Evolutionary conservation across 805 yeast species (phyloP), one percentile per base, ranked within the genome.

Genomic region (Candida taoyuanica): DNA sequence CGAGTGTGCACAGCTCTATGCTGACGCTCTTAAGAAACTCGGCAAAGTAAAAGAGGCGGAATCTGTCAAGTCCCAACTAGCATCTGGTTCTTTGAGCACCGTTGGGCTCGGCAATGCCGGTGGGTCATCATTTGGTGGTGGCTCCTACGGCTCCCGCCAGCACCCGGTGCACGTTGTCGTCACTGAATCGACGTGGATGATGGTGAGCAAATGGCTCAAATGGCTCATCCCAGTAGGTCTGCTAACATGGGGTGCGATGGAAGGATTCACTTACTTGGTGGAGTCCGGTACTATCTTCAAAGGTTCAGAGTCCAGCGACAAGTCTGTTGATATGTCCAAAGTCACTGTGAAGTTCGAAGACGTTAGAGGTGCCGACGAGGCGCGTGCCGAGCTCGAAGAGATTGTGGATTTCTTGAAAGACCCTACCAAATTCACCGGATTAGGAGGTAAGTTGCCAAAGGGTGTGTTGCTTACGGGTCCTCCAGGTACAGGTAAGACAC

Each of bases 401-500:
- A 85, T 94, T 53, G 99, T 93, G n/a, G 97, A 91, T 43, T 93
- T 93, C 56, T 74, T 93, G 56, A 88, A 88, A 58, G 98, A 93
- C 60, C 98, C 99, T 16, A 78, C 96, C 15, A 85, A 86, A 61
- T 93, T 88, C 66, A 94, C 97, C 35, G 95, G 95, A 1, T 73
- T 93, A 34, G 99, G 99, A 49, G 99, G 98, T 36, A 89, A 89
- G 62, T 71, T 93, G 53, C 98, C 98, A 42, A 93, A 91, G 61
- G 99, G 99, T 70, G 95, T 93, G 6, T 68, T 93, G 42, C 70
- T 91, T 48, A 93, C 98, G 11, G 98, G 98, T 32, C 98, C 98
- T 27, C 98, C 98, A 29, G 98, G 98, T 65, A 91, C 98, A 5
- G 98, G 98, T 76, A 91, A 93, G 62, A 93, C 98, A 1, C 70